These are phyloP conservation scores for Penicillium paradoxum DNA, from an alignment of 495 filamentous ascomycete genomes.

Conservation along the genomic window DNA sequence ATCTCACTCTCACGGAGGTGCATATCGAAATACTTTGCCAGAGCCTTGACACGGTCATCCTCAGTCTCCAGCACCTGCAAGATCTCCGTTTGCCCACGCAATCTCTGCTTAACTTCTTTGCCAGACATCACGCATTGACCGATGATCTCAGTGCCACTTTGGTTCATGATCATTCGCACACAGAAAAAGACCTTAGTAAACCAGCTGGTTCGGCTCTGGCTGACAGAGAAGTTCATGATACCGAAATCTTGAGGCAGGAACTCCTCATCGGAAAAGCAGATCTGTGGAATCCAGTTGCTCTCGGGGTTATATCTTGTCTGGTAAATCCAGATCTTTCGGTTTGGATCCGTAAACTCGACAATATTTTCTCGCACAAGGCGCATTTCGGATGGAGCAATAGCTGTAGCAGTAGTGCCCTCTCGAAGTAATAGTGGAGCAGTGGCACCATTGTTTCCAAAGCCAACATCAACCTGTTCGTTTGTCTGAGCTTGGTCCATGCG, in stretches of 20 bases:
- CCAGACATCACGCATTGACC: slow-evolving; percentile 56
- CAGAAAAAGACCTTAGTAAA: slow-evolving; percentile 52
- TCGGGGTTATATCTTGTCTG: slow-evolving; percentile 45
- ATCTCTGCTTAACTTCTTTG: slow-evolving; percentile 50
- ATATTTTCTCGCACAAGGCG: slow-evolving; percentile 44
- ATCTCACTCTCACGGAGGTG: slow-evolving; percentile 48
- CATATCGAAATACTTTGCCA: slow-evolving; percentile 55
- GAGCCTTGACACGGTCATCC: slow-evolving; percentile 46
- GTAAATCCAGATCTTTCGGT: slow-evolving; percentile 55
- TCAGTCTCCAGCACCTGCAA: slow-evolving; percentile 46
- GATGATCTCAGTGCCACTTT: slow-evolving; percentile 34
- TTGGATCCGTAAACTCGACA: slow-evolving; percentile 35
- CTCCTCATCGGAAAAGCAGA: slow-evolving; percentile 57
- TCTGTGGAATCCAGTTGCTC: slow-evolving; percentile 47
- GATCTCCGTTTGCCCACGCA: slow-evolving; percentile 49
- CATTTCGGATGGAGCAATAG: slow-evolving; percentile 46
- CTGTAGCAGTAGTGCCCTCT: slow-evolving; percentile 32
- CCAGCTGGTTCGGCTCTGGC: slow-evolving; percentile 40
- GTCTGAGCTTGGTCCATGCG: slow-evolving; percentile 2
- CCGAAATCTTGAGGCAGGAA: slow-evolving; percentile 54
- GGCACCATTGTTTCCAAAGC: slow-evolving; percentile 58
- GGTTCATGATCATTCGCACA: slow-evolving; percentile 47
- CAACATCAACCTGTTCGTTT: slow-evolving; percentile 56
- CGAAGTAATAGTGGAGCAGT: slow-evolving; percentile 50
- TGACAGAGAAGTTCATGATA: slow-evolving; percentile 56